Base-by-base conservation (phyloP, 208 protist species). In the Tritrichomonas foetus region DNA sequence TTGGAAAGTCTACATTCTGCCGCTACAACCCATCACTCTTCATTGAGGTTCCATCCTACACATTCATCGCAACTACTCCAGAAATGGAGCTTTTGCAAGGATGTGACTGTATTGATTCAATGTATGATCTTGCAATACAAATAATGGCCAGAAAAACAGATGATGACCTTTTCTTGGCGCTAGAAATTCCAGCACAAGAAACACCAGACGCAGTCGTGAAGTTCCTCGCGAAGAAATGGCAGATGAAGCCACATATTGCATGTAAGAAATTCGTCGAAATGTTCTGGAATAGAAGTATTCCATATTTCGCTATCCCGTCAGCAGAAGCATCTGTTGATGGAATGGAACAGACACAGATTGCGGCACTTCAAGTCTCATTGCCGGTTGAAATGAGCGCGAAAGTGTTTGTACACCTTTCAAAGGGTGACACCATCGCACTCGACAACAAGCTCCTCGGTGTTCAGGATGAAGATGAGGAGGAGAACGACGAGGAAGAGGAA, bases 1-100 rank as follows among this genome's bases (percentile, higher is more conserved):
- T 89, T 16, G 78, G 78, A 16, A 89, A 89, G 16, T 89, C 78
- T 33, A 89, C 14, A 14, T 57, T 89, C 57, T 89, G 78, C 30
- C 41, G 57, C 27, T 57, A 57, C 9, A 69, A 69, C 64, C 27
- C 47, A 33, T 3, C n/a, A 14, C 25, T 47, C 14, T 30, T 61
- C 27, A 3, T 89, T 57, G 78, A 89, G 30, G 44, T 47, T 11
- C 47, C 41, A 53, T 89, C 78, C 11, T 53, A 53, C 57, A 39
- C 14, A 33, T 89, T 89, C 47, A 27, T 47, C 22, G 47, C 33
- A n/a, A 25, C 47, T 16, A 89, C 78, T 57, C 27, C 78, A 89
- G 78, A 89, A 33, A n/a, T 89, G 8, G 25, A 27, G 5, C 47
- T 89, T 53, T 33, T 89, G 1, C 11, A 57, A n/a, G 78, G 27